Conservation (phyloP, 176 grass and related monocot species). For the Aegilops longissima region DNA sequence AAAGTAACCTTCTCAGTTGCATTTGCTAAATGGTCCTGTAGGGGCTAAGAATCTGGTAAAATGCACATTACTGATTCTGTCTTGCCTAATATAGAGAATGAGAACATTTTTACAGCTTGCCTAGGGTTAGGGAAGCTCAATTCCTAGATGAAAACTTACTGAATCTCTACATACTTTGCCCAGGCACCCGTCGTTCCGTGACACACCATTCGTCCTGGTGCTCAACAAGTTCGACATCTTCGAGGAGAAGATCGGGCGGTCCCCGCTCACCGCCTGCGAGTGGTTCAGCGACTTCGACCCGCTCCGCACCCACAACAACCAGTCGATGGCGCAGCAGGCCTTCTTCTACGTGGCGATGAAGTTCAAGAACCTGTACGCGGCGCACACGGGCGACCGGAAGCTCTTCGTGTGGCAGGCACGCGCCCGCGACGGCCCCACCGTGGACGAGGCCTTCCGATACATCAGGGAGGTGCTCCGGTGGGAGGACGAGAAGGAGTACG, state of each 20-base stretch:
- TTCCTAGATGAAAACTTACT: not conserved
- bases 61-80: not conserved
- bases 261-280: constrained; percentile 53
- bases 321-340: constrained; percentile 82
- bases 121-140: not conserved
- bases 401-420: constrained; percentile 91
- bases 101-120: constrained; percentile 3
- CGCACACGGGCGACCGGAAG: constrained; percentile 51
- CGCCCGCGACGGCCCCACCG: constrained; percentile 54
- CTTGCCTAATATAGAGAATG: not conserved
- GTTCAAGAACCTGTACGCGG: constrained; percentile 80
- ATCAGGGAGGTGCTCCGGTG: constrained; percentile 83
- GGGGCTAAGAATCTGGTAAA: not conserved
- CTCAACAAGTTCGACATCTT: constrained; percentile 97
- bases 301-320: constrained; percentile 68
- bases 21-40: not conserved
- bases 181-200: constrained; percentile 78
- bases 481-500: constrained; percentile 79
- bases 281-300: constrained; percentile 91
- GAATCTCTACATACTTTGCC: not conserved
- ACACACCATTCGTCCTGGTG: constrained; percentile 84
- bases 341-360: constrained; percentile 90
- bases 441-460: constrained; percentile 83
- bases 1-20: not conserved
- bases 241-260: constrained; percentile 69